These are phyloP conservation scores for Bruguiera hainesii DNA, from an alignment of 441 rosid species.

Conservation along the genomic window DNA sequence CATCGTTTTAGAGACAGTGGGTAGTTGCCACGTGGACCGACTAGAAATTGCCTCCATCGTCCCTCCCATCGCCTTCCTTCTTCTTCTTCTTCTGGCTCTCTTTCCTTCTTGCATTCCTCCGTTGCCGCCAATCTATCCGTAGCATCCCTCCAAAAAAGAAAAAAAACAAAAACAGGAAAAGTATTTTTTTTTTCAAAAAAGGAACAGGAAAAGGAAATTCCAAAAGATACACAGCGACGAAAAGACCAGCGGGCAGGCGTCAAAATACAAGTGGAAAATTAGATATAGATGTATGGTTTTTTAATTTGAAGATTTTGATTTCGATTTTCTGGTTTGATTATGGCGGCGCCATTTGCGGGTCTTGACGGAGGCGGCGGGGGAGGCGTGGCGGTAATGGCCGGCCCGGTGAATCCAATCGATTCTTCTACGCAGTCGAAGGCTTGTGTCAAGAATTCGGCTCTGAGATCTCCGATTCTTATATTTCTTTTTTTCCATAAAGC, in stretches of 20 bases:
- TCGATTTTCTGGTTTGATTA: constrained; percentile 12
- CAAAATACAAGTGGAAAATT: too few relatives aligned
- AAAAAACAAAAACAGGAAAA: too few relatives aligned
- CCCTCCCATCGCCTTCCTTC: background rate
- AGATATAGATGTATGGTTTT: too few relatives aligned
- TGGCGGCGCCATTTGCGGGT: constrained; percentile 55
- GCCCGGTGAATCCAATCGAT: constrained; percentile 42
- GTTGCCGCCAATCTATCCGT: background rate
- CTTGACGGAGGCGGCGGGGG: constrained; percentile 38
- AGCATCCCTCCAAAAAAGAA: too few relatives aligned
- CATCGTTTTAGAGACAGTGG: too few relatives aligned
- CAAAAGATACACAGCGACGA: too few relatives aligned
- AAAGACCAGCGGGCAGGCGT: too few relatives aligned
- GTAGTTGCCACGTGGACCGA: constrained; percentile 20
- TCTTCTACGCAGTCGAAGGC: constrained; percentile 40
- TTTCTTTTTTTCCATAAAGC: constrained; percentile 74
- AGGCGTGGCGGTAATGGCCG: constrained; percentile 57
- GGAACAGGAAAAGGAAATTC: too few relatives aligned
- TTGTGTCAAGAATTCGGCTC: constrained; percentile 40
- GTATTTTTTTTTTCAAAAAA: too few relatives aligned
- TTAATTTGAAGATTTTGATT: background rate
- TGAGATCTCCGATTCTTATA: constrained; percentile 59
- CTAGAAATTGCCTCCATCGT: background rate
- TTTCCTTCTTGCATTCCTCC: background rate
- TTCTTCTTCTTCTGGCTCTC: background rate